Percentiles rank a stretch among this genome's conserved stretches.
phyloP scores from a whole-genome alignment of 164 flowering plant species.

The Protea cynaroides region DNA sequence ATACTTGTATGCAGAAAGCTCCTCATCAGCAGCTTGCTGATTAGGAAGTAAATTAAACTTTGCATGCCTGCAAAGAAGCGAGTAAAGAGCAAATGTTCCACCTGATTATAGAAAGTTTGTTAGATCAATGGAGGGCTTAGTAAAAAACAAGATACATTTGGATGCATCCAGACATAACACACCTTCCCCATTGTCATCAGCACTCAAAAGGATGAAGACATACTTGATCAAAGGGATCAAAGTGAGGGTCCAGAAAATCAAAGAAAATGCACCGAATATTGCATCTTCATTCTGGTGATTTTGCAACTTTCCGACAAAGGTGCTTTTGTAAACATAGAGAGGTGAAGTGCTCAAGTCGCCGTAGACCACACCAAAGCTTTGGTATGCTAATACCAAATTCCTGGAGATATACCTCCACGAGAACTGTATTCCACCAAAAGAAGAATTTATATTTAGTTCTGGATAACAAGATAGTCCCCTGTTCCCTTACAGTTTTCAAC shows the following conservation, averaged over 20 bases:
- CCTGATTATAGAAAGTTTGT: constrained; percentile 35
- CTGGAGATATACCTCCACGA: constrained; percentile 19
- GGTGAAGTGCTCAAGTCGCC: constrained; percentile 71
- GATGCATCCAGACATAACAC: neutral
- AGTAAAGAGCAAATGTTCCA: constrained; percentile 92
- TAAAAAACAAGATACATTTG: neutral
- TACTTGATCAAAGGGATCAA: constrained; percentile 69
- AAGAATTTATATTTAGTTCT: neutral
- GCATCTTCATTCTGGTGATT: constrained; percentile 37
- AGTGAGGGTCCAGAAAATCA: constrained; percentile 77
- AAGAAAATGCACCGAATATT: constrained; percentile 63
- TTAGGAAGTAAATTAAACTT: constrained; percentile 77
- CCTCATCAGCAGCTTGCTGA: constrained; percentile 94
- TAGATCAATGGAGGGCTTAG: constrained; percentile 5
- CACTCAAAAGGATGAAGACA: constrained; percentile 49
- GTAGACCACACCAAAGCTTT: constrained; percentile 64
- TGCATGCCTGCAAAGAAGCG: constrained; percentile 81
- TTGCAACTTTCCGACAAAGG: constrained; percentile 44
- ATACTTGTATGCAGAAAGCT: constrained; percentile 71
- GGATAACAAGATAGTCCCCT: neutral
- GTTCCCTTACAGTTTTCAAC: neutral
- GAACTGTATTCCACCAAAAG: constrained; percentile 8
- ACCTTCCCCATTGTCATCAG: constrained; percentile 93
- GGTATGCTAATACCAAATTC: constrained; percentile 47
- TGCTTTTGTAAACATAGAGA: constrained; percentile 49